These are phyloP conservation scores for Aciculoconidium aculeatum DNA, from an alignment of 805 yeast species.

Conservation along the genomic window DNA sequence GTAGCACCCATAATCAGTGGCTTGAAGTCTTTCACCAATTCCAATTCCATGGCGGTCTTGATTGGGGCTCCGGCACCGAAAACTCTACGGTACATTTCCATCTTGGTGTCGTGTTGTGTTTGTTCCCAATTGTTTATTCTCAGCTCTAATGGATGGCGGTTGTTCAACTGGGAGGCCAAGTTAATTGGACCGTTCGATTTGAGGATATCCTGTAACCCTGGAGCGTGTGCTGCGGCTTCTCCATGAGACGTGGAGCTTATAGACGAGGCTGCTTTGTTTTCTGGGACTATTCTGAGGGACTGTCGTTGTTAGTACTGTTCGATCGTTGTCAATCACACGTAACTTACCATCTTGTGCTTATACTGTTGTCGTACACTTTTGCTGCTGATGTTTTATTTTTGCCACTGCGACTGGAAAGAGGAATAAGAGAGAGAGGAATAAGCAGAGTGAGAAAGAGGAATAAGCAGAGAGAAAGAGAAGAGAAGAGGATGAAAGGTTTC, in stretches of 20 bases:
- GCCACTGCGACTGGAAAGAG: conserved; percentile 1
- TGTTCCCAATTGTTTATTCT: conserved; percentile 77
- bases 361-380: too few relatives aligned
- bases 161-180: conserved; percentile 57
- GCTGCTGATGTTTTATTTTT: too few relatives aligned
- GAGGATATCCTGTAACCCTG: conserved; percentile 64
- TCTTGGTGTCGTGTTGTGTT: conserved; percentile 59
- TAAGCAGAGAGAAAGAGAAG: too few relatives aligned
- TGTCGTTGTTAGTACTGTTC: conserved; percentile 14
- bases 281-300: conserved; percentile 55
- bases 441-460: too few relatives aligned
- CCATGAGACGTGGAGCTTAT: conserved; percentile 51
- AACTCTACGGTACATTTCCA: conserved; percentile 75
- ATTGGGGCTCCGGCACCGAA: conserved; percentile 95
- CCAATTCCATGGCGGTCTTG: conserved; percentile 82
- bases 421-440: background rate
- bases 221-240: conserved; percentile 58
- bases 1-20: conserved; percentile 60
- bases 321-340: background rate
- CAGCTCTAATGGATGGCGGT: conserved; percentile 80
- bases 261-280: conserved; percentile 34
- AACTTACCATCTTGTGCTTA: background rate
- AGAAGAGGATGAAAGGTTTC: too few relatives aligned
- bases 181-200: conserved; percentile 61
- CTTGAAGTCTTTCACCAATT: conserved; percentile 66